Conservation (phyloP, 208 protist species). For the Naegleria fowleri region DNA sequence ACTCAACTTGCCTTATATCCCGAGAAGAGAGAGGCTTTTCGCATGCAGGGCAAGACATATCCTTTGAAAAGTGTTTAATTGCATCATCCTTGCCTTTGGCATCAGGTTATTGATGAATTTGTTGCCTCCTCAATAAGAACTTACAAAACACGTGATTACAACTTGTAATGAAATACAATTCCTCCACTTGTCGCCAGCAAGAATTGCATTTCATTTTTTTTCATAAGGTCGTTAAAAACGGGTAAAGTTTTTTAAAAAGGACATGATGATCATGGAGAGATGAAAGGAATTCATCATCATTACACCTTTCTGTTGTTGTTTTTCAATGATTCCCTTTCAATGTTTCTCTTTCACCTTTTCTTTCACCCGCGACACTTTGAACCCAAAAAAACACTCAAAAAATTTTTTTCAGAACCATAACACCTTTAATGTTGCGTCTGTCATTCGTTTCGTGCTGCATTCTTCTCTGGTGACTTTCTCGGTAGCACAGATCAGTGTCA, state of each 20-base stretch:
- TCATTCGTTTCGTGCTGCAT: too few relatives aligned
- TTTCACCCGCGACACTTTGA: too few relatives aligned
- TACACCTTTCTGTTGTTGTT: too few relatives aligned
- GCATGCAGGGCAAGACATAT: slow-evolving; percentile 21
- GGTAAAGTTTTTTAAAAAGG: neutral
- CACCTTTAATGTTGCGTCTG: neutral
- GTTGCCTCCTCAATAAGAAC: neutral
- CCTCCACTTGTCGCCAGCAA: neutral
- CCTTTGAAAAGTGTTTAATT: neutral
- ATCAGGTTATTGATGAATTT: too few relatives aligned
- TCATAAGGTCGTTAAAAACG: neutral
- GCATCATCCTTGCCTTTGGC: neutral
- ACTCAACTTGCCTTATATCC: neutral
- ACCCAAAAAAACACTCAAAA: too few relatives aligned
- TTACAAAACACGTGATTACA: slow-evolving; percentile 23
- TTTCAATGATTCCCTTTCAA: too few relatives aligned
- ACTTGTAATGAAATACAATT: neutral
- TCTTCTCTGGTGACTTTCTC: too few relatives aligned
- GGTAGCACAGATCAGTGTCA: neutral
- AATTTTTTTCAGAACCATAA: neutral
- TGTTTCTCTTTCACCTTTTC: too few relatives aligned
- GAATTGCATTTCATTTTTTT: slow-evolving; percentile 22
- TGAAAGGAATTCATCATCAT: too few relatives aligned
- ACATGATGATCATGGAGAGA: too few relatives aligned
- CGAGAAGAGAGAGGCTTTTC: neutral